Evolutionary conservation across 1,139 yeast genomes (phyloP), one percentile per base, ranked within the genome.

Genomic region (Geotrichum cucujoidarum): DNA sequence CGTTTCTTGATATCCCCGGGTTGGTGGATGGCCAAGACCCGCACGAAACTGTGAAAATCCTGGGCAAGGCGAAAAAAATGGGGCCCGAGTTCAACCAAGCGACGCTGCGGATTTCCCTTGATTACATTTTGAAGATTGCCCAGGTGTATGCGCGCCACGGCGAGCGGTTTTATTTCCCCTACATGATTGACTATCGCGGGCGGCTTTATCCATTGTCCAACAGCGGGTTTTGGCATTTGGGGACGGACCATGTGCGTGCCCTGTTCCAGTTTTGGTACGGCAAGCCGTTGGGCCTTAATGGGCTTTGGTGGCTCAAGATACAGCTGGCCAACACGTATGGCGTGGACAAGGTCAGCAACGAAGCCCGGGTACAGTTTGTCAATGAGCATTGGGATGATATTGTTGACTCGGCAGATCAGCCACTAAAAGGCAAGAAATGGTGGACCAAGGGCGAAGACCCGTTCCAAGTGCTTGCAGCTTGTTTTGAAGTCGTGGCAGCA

Each of bases 151-250:
- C 63, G 14, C 41, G 43, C 11, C 53, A 56, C 39, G 66, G 66
- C n/a, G 94, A 84, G 63, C 81, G 81, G 62, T 77, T 87, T 59
- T 86, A 77, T 62, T 83, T 85, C 68, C 95, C 95, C 11, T 92
- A 84, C 62, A 84, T 84, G 58, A 69, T 86, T 51, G 95, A 86
- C 65, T 85, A 85, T 59, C 76, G 95, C 66, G 95, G 95, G 4
- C 77, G 95, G 63, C 90, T 95, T 1, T 87, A 87, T 60, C 95
- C 95, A 20, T 66, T 85, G 37, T 78, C 90, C 1, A 45, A 45
- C 83, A 45, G 88, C 2, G 72, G 71, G 55, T 68, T 76, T 51
- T 72, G 72, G 52, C 95, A 81, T 61, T 68, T 81, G 58, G 83
- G 84, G 49, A 76, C 76, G 56, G 88, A 81, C 61, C 65, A 78